Percentiles rank a stretch among this genome's conserved stretches.
These are phyloP conservation scores for Tinospora cordifolia DNA, from an alignment of 164 flowering plant species.

Conservation along the genomic window DNA sequence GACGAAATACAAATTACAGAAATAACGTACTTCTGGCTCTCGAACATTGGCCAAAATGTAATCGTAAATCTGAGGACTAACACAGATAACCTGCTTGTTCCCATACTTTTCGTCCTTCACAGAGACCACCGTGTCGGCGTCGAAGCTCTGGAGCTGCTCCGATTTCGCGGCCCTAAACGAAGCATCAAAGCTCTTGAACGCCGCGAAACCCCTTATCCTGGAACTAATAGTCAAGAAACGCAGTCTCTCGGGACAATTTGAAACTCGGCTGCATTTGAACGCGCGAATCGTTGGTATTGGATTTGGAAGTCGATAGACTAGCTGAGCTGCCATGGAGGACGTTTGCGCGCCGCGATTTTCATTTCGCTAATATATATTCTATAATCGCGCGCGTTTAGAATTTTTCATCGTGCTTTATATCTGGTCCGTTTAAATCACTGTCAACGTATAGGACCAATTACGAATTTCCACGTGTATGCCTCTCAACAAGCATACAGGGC, in stretches of 20 bases:
- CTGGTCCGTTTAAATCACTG: neutral
- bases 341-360: neutral
- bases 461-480: too few relatives aligned
- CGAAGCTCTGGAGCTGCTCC: neutral
- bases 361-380: neutral
- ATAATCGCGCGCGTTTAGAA: neutral
- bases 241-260: neutral
- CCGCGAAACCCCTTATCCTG: neutral
- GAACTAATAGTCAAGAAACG: conserved; percentile 3
- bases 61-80: conserved; percentile 29
- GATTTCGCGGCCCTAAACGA: conserved; percentile 15
- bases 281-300: neutral
- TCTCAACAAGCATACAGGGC: neutral
- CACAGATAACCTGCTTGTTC: conserved; percentile 26
- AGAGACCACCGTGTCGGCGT: conserved; percentile 12
- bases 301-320: neutral
- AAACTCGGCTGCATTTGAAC: neutral
- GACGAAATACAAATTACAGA: neutral
- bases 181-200: neutral
- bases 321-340: neutral
- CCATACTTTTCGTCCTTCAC: conserved; percentile 19
- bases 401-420: neutral
- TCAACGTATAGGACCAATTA: too few relatives aligned
- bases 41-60: conserved; percentile 29
- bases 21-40: conserved; percentile 26